Base-by-base conservation (phyloP, 805 yeast species). In the Suhomyces sp. region DNA sequence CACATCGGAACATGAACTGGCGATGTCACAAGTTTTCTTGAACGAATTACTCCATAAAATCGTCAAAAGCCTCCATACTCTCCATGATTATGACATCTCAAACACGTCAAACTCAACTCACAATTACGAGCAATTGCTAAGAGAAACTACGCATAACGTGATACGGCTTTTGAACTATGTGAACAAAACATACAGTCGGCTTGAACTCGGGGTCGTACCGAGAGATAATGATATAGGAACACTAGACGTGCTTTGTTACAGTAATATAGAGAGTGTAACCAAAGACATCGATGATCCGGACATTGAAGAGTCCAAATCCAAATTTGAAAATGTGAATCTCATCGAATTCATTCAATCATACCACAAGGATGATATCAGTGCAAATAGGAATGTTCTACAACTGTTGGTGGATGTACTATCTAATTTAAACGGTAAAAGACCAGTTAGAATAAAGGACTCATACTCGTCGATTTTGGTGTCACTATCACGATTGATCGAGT, bases 401-500 rank as follows among this genome's bases (percentile, higher is more conserved):
- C 35, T n/a, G 25, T 19, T 40, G 5, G 39, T 36, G 15, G 18
- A 16, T 8, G n/a, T 35, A 2, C 28, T 41, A 2, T 12, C 42
- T 8, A 29, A 35, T 7, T 29, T 35, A 24, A 31, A 38, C n/a
- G 29, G 29, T 4, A 34, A 39, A 8, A 27, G 34, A 26, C 53
- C 53, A 2, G 23, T 40, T 1, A 35, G 54, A 8, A 28, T 51
- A 31, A 47, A 44, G 33, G 44, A 45, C 20, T 28, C 47, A n/a
- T 51, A 50, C 36, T 33, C 48, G 10, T 10, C 19, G n/a, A 37
- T 53, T 2, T 25, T 53, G 10, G 23, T 33, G 7, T 39, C 39
- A 17, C 38, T 52, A 15, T 43, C 55, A 4, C 20, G 37, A 20
- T 29, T 53, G 15, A 28, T 55, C 12, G 48, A 46, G 28, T 45